Conservation (phyloP, 23 red algal species). For the Gracilaria vermiculophylla region DNA sequence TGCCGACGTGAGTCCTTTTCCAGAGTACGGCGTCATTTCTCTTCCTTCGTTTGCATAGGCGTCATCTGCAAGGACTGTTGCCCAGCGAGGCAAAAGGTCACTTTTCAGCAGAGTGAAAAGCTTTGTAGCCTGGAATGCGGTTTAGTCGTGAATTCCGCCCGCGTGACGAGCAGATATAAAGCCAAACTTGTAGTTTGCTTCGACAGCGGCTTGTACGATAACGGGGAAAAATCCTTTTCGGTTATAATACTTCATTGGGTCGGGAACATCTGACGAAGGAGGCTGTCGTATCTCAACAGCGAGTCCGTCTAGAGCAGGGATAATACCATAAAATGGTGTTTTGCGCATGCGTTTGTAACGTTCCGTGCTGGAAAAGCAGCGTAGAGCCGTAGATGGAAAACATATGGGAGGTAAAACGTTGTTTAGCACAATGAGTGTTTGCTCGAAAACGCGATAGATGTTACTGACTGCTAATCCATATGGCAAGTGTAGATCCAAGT, state of each 20-base stretch:
- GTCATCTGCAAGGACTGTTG: constrained; percentile 10
- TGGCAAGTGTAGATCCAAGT: constrained; percentile 22
- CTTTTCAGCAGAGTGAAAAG: background rate
- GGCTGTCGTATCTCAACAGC: background rate
- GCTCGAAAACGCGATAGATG: background rate
- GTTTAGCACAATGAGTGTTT: background rate
- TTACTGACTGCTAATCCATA: background rate
- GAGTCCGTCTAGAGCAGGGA: constrained; percentile 1
- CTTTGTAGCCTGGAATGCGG: background rate
- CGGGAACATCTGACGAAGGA: background rate
- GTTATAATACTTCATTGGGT: constrained; percentile 30
- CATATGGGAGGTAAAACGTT: background rate
- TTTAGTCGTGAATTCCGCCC: constrained; percentile 5
- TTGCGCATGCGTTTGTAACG: constrained; percentile 6
- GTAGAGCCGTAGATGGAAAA: constrained; percentile 9
- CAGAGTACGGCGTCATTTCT: background rate
- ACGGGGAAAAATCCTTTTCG: constrained; percentile 18
- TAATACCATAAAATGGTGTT: constrained; percentile 1
- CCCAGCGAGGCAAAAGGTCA: background rate
- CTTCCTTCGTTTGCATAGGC: background rate
- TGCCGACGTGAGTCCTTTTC: background rate
- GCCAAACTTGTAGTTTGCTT: constrained; percentile 9
- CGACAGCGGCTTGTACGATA: background rate
- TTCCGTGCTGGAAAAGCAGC: background rate
- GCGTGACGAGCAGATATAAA: constrained; percentile 21